Conservation (phyloP, 2,329 filamentous ascomycete genomes). For the Coleophoma cylindrospora region DNA sequence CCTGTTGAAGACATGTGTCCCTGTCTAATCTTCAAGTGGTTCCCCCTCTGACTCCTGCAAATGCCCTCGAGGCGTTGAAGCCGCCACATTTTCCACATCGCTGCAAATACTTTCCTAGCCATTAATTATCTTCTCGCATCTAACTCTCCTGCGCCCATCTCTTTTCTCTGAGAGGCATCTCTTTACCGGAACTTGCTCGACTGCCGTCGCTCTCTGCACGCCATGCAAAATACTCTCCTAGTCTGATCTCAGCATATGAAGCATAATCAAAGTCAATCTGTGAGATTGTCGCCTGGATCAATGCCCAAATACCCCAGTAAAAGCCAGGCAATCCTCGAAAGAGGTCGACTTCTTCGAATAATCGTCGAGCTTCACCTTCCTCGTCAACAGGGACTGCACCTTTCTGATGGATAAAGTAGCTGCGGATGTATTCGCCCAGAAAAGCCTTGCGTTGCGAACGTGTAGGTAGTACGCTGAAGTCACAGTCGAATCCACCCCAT, state of each 20-base stretch:
- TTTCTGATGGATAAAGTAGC: slow-evolving; percentile 57
- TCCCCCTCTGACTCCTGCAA: not conserved
- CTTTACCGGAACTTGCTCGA: slow-evolving; percentile 45
- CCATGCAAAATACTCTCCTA: slow-evolving; percentile 94
- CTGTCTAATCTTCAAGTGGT: not conserved
- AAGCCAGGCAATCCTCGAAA: slow-evolving; percentile 90
- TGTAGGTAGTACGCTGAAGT: slow-evolving; percentile 79
- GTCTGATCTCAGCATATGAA: slow-evolving; percentile 76
- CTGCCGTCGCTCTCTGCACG: slow-evolving; percentile 67
- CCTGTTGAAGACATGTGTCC: slow-evolving; percentile 1
- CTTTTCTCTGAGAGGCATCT: slow-evolving; percentile 70
- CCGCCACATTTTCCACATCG: not conserved
- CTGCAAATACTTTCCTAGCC: not conserved
- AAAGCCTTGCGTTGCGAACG: slow-evolving; percentile 73
- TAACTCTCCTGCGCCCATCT: slow-evolving; percentile 53
- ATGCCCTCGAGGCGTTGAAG: slow-evolving; percentile 1
- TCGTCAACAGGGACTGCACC: slow-evolving; percentile 37
- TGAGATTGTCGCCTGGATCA: slow-evolving; percentile 91
- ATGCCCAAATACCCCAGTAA: slow-evolving; percentile 88
- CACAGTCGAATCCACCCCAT: slow-evolving; percentile 96
- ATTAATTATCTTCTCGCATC: not conserved
- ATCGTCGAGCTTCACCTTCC: slow-evolving; percentile 59
- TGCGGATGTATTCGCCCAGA: slow-evolving; percentile 73
- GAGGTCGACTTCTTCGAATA: slow-evolving; percentile 77
- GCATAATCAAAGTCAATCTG: slow-evolving; percentile 97